phyloP scores from a whole-genome alignment of 2,329 filamentous ascomycete genomes.

The Neopestalotiopsis sp. region DNA sequence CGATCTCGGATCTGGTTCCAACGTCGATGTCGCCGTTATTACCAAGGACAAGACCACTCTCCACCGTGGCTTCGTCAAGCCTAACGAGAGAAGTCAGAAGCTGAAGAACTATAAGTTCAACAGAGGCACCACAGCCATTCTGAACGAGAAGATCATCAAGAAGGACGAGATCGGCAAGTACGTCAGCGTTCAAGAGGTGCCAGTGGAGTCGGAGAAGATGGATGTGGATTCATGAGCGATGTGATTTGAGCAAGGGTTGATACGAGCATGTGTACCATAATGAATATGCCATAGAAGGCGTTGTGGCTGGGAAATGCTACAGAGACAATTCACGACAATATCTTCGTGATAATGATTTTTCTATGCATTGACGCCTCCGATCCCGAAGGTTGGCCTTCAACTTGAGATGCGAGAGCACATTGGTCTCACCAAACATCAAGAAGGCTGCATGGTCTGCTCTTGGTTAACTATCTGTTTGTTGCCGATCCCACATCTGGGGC shows the following conservation, averaged over 20 bases:
- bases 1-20: constrained; percentile 94
- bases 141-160: constrained; percentile 95
- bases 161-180: constrained; percentile 95
- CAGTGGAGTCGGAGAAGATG: constrained; percentile 73
- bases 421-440: no score
- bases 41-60: constrained; percentile 93
- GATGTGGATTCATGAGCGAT: constrained; percentile 64
- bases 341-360: neutral
- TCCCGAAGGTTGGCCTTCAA: neutral
- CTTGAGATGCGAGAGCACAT: neutral
- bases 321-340: constrained; percentile 9
- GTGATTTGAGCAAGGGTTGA: constrained; percentile 1
- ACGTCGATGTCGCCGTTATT: constrained; percentile 96
- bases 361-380: neutral
- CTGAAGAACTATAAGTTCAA: constrained; percentile 91
- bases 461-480: no score
- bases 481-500: no score
- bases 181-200: constrained; percentile 87
- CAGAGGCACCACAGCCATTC: constrained; percentile 89
- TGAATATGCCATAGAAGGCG: constrained; percentile 23
- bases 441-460: no score
- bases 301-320: constrained; percentile 10
- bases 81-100: constrained; percentile 91
- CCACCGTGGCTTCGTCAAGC: constrained; percentile 89
- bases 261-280: constrained; percentile 20